phyloP scores from a whole-genome alignment of 2,329 filamentous ascomycete genomes.

The Atkinsonella hypoxylon region DNA sequence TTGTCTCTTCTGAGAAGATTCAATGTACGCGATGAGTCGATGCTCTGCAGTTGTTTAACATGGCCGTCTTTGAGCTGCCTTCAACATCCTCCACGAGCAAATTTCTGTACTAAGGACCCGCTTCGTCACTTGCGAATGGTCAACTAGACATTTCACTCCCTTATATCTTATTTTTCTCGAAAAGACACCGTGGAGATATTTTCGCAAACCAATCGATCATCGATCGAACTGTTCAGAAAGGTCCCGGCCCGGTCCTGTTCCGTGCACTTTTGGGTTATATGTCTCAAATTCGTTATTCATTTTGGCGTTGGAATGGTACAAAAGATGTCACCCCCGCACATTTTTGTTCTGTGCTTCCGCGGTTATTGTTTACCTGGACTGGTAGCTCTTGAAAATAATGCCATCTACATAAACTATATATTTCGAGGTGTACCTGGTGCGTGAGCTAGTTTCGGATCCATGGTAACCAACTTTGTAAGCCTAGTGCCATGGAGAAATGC shows the following conservation, averaged over 20 bases:
- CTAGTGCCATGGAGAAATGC: background rate
- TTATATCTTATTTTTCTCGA: background rate
- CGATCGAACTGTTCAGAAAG: background rate
- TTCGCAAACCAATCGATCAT: background rate
- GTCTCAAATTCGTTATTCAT: background rate
- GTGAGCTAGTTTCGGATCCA: no score
- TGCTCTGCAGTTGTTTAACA: background rate
- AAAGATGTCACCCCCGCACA: background rate
- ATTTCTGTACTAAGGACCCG: background rate
- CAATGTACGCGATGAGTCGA: background rate
- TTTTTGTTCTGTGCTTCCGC: background rate
- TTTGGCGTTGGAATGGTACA: background rate
- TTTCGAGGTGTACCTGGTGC: no score
- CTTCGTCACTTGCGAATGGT: background rate
- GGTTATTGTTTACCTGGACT: background rate
- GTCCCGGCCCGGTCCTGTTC: no score
- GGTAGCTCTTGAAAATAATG: background rate
- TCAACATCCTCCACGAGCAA: background rate
- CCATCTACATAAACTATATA: background rate
- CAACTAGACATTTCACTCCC: background rate
- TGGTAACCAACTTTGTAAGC: no score
- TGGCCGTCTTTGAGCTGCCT: background rate
- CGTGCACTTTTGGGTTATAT: background rate
- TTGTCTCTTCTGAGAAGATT: constrained; percentile 33
- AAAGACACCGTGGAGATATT: no score